Evolutionary conservation across 805 yeast genomes (phyloP).

Genomic region (Barnettozyma pratensis): DNA sequence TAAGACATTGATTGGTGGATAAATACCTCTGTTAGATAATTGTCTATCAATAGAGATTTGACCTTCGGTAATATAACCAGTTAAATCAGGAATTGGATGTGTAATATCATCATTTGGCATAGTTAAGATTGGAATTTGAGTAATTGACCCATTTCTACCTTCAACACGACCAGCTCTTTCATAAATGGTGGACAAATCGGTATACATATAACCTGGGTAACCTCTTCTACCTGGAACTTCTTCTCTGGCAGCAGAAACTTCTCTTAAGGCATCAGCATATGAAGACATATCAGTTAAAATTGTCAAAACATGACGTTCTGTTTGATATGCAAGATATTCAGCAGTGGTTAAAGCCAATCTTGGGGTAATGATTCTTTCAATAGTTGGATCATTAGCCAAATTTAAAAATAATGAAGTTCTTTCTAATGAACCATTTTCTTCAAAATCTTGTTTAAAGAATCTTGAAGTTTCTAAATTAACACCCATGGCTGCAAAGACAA

Average conservation of each 20-base stretch:
- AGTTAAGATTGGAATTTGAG: slow-evolving; percentile 97
- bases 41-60: slow-evolving; percentile 98
- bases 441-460: slow-evolving; percentile 98
- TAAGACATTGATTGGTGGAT: slow-evolving; percentile 97
- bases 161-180: slow-evolving; percentile 99
- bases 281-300: slow-evolving; percentile 99
- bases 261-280: slow-evolving; percentile 99
- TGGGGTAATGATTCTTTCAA: slow-evolving; percentile 98
- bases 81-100: slow-evolving; percentile 99
- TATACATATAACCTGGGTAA: slow-evolving; percentile 99
- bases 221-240: slow-evolving; percentile 99
- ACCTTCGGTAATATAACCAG: slow-evolving; percentile 99
- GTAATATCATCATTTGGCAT: slow-evolving; percentile 99
- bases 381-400: slow-evolving; percentile 98
- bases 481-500: slow-evolving; percentile 99
- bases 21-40: slow-evolving; percentile 91
- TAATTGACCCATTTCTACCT: slow-evolving; percentile 98
- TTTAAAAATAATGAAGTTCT: slow-evolving; percentile 95
- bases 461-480: slow-evolving; percentile 97
- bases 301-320: slow-evolving; percentile 98
- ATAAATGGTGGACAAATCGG: slow-evolving; percentile 97
- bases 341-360: slow-evolving; percentile 98
- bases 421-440: slow-evolving; percentile 97
- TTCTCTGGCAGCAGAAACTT: slow-evolving; percentile 99
- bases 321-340: slow-evolving; percentile 97